Base-by-base conservation (phyloP, 2,329 filamentous ascomycete genomes). In the Malbranchea cinnamomea region DNA sequence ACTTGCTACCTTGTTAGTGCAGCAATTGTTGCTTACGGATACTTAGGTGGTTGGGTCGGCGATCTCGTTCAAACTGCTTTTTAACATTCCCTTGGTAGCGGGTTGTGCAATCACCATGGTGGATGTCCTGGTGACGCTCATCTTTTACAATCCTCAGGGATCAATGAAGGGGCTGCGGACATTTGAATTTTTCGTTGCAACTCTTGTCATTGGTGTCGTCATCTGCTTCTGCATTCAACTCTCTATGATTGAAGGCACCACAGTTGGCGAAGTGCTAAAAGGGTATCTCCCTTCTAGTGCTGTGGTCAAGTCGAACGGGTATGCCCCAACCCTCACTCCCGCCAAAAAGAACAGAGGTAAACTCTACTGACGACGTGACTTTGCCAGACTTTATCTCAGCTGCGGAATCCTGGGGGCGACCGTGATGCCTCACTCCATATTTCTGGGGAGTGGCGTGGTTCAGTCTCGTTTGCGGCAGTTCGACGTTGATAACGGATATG, bases 381-480 rank as follows among this genome's bases (percentile, higher is more conserved):
- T 9, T 4, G 28, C 12, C 33, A 63, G 60, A 6, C 46, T 71
- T 18, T 70, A 68, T 45, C 64, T 68, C 34, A 62, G 59, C 33
- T 65, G 62, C 38, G 62, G 62, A 32, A 65, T 66, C 32, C 56
- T 66, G 10, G 62, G 62, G 19, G 62, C 62, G 9, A 66, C 62
- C 2, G 66, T 71, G 16, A 71, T 71, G 67, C 67, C 67, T n/a
- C 67, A 71, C 43, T 67, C 61, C 19, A 59, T 71, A 30, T 71
- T 69, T 39, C 54, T 71, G 2, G 67, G 67, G 3, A 65, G 60
- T 29, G 67, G 67, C 8, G 58, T 70, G 12, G 66, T 71, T 6
- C 66, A 70, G 41, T 54, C 66, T 5, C 63, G 67, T 16, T 49
- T 65, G 14, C 59, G 59, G 33, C 54, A 64, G 23, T 65, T 60